phyloP scores from a whole-genome alignment of 805 yeast genomes.

The Henningerozyma blattae region DNA sequence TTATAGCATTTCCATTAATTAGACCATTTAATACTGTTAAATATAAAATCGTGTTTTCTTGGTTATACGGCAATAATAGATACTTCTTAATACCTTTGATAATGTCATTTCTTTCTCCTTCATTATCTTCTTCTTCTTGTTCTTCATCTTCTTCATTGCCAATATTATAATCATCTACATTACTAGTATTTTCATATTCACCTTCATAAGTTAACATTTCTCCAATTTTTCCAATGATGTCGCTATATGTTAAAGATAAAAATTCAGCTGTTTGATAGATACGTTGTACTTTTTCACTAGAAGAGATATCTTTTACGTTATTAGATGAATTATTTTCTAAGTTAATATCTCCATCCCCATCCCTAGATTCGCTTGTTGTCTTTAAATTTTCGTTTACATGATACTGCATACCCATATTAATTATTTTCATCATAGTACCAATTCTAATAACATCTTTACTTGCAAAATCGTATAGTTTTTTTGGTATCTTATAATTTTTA shows the following conservation, averaged over 20 bases:
- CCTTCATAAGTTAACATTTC: conserved; percentile 15
- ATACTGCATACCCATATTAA: no score
- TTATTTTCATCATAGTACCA: conserved; percentile 16
- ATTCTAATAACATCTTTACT: conserved; percentile 11
- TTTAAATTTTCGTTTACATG: no score
- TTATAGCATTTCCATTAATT: conserved; percentile 15
- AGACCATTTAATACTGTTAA: conserved; percentile 20
- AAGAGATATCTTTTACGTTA: neutral
- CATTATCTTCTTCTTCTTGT: conserved; percentile 1
- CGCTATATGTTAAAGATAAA: conserved; percentile 17
- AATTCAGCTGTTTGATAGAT: conserved; percentile 25
- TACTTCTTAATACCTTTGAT: conserved; percentile 3
- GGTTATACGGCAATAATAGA: conserved; percentile 15
- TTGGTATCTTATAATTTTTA: conserved; percentile 20
- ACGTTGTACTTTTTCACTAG: conserved; percentile 8
- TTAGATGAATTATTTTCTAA: no score
- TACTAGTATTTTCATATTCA: conserved; percentile 9
- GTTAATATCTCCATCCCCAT: no score
- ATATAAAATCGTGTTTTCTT: conserved; percentile 13
- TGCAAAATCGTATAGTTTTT: conserved; percentile 7
- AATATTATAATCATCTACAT: conserved; percentile 2
- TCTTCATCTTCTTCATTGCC: conserved; percentile 2
- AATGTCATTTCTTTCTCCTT: conserved; percentile 6
- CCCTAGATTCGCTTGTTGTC: no score
- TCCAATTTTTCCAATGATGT: conserved; percentile 14